These are phyloP conservation scores for Thielaviopsis populi DNA, from an alignment of 2,329 filamentous ascomycete genomes.

Conservation along the genomic window DNA sequence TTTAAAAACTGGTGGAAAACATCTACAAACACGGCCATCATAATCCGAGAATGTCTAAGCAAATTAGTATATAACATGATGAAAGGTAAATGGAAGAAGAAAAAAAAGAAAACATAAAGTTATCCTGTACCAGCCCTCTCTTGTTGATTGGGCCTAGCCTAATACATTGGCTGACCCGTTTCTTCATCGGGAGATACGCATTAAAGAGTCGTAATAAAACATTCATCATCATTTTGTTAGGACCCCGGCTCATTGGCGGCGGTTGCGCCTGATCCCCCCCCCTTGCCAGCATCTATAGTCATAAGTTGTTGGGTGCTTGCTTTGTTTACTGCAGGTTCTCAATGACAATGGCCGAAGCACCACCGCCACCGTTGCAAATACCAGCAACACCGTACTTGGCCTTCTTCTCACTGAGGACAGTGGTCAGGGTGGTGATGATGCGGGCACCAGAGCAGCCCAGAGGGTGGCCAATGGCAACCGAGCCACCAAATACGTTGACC, in stretches of 20 bases:
- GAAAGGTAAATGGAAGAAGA: not conserved
- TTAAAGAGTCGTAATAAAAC: conserved; percentile 9
- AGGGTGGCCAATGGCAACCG: conserved; percentile 90
- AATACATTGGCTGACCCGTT: not conserved
- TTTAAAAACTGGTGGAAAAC: too few species aligned
- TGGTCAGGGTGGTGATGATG: conserved; percentile 78
- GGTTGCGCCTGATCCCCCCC: not conserved
- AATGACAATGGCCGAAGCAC: conserved; percentile 83
- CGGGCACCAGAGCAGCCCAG: conserved; percentile 87
- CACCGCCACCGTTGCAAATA: conserved; percentile 96
- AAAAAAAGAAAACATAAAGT: conserved; percentile 1
- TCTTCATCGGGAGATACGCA: not conserved
- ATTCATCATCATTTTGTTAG: conserved; percentile 2
- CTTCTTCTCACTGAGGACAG: conserved; percentile 78
- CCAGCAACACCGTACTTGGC: conserved; percentile 86
- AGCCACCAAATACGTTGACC: conserved; percentile 90
- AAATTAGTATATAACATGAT: not conserved
- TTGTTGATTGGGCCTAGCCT: not conserved
- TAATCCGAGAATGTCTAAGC: not conserved
- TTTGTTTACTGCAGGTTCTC: conserved; percentile 48
- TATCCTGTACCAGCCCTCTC: not conserved
- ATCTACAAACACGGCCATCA: too few species aligned
- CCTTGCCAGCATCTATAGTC: not conserved
- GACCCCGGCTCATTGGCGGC: not conserved
- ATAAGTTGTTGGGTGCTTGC: not conserved